These are phyloP conservation scores for Xylaria flabelliformis DNA, from an alignment of 495 filamentous ascomycete genomes.

Conservation along the genomic window DNA sequence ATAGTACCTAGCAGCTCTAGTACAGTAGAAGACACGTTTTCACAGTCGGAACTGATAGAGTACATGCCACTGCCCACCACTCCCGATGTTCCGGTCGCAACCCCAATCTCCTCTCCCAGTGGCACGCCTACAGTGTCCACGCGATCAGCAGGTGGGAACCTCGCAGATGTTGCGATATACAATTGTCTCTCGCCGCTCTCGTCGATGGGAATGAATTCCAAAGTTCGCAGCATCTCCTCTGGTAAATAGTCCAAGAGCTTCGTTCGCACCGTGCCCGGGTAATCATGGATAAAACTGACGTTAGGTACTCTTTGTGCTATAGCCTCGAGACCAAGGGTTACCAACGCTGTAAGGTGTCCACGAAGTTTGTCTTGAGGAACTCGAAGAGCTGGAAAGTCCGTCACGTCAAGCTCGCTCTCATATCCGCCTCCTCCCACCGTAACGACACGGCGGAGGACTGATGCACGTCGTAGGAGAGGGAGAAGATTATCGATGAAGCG, in stretches of 20 bases:
- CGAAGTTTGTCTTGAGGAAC: constrained; percentile 40
- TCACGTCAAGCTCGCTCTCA: constrained; percentile 58
- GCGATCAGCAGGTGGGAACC: constrained; percentile 48
- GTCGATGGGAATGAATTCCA: constrained; percentile 32
- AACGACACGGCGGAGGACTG: constrained; percentile 63
- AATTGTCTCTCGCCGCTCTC: constrained; percentile 64
- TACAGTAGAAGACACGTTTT: constrained; percentile 42
- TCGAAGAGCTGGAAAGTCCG: constrained; percentile 53
- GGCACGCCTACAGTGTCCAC: constrained; percentile 37
- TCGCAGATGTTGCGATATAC: constrained; percentile 58
- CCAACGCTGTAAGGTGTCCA: constrained; percentile 56
- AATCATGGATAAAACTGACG: constrained; percentile 65
- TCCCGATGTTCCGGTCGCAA: constrained; percentile 52
- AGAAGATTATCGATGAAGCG: constrained; percentile 70
- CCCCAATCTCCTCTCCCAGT: constrained; percentile 35
- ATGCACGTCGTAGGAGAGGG: constrained; percentile 58
- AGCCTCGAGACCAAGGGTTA: constrained; percentile 58
- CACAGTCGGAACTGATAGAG: constrained; percentile 50
- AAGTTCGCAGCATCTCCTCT: constrained; percentile 40
- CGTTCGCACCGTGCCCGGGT: constrained; percentile 61
- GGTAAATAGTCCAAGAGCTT: constrained; percentile 33
- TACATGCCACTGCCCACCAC: constrained; percentile 59
- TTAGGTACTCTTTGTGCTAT: constrained; percentile 54
- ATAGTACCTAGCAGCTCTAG: constrained; percentile 45
- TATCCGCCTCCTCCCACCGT: constrained; percentile 58